A percentile compares a stretch with the other conserved stretches of the same genome.
phyloP scores from a whole-genome alignment of 2,329 filamentous ascomycete genomes.

The Phialophora chinensis region DNA sequence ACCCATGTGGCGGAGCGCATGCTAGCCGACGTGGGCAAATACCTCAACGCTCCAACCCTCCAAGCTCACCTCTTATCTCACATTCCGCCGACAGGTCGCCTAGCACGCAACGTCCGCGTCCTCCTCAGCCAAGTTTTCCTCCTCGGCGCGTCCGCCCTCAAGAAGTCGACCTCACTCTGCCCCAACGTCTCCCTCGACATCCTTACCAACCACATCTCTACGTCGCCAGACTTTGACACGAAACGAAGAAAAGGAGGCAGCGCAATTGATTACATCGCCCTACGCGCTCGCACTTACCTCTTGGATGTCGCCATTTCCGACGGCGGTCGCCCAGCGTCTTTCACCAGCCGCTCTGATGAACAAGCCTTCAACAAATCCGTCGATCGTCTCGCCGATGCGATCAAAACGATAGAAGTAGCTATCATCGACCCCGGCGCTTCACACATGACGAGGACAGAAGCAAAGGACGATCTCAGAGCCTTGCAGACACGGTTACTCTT shows the following conservation, averaged over 20 bases:
- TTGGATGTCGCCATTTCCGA: conserved; percentile 78
- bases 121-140: conserved; percentile 45
- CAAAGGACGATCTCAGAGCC: conserved; percentile 76
- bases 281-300: conserved; percentile 69
- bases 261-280: conserved; percentile 66
- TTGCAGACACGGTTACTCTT: conserved; percentile 75
- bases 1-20: conserved; percentile 33
- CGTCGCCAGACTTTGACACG: conserved; percentile 35
- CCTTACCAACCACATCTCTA: conserved; percentile 33
- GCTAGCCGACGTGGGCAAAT: conserved; percentile 29
- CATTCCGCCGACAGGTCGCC: conserved; percentile 47
- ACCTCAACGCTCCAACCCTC: conserved; percentile 46
- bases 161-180: conserved; percentile 1
- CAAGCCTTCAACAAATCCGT: conserved; percentile 71
- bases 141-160: conserved; percentile 24
- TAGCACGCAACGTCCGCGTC: conserved; percentile 49
- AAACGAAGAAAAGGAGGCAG: conserved; percentile 22
- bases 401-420: conserved; percentile 63
- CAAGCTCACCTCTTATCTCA: conserved; percentile 51
- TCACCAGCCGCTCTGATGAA: conserved; percentile 46
- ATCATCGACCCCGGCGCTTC: conserved; percentile 78
- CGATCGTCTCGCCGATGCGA: conserved; percentile 66
- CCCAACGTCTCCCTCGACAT: conserved; percentile 23
- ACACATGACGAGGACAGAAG: conserved; percentile 73
- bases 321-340: conserved; percentile 48